Conservation (phyloP, 495 filamentous ascomycete species). For the Neurospora sp. region DNA sequence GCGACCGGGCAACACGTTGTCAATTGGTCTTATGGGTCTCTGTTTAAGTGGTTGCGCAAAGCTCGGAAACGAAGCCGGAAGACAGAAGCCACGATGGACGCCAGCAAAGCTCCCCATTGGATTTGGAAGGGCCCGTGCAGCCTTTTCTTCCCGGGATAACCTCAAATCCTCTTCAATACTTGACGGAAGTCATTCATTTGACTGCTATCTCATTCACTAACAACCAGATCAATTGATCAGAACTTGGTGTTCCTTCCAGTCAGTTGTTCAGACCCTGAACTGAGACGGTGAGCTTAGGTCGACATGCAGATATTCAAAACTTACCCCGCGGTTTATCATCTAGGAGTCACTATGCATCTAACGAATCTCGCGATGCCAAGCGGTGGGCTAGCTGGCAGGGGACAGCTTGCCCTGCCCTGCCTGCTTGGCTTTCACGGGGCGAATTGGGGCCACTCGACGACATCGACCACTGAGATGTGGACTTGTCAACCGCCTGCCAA, state of each 20-base stretch:
- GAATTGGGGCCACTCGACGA: background rate
- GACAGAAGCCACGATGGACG: conserved; percentile 2
- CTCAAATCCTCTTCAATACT: background rate
- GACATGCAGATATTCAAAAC: background rate
- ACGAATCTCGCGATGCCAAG: background rate
- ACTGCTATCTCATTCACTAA: background rate
- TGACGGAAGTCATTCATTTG: background rate
- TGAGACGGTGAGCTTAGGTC: background rate
- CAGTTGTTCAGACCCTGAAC: background rate
- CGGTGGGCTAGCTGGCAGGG: background rate
- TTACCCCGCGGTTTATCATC: background rate
- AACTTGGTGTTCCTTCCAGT: no score
- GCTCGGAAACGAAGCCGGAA: background rate
- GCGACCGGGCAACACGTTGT: background rate
- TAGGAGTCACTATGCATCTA: background rate
- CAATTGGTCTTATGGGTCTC: background rate
- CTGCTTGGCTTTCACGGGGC: background rate
- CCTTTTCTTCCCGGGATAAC: background rate
- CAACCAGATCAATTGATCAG: background rate
- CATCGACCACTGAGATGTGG: background rate
- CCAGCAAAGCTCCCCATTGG: background rate
- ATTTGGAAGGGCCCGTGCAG: background rate
- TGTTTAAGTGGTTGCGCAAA: background rate
- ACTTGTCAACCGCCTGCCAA: background rate
- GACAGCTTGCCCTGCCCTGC: background rate